These are phyloP conservation scores for Phytophthora idaei DNA, from an alignment of 352 stramenopile species.

Conservation along the genomic window DNA sequence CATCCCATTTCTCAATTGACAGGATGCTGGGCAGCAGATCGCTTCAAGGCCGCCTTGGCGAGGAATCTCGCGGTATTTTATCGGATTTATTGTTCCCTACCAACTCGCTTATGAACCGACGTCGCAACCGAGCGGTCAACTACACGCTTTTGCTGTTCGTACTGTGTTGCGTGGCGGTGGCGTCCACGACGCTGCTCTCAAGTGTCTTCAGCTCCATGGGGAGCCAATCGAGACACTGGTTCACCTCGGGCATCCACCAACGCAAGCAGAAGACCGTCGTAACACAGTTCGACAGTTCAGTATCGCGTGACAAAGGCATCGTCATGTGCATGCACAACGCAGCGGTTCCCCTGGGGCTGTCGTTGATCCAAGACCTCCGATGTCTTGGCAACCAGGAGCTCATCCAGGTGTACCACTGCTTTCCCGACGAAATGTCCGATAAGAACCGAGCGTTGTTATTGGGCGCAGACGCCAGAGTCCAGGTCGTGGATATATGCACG, in stretches of 20 bases:
- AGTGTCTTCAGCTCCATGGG: constrained; percentile 19
- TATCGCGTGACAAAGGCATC: constrained; percentile 32
- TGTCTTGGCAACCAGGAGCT: constrained; percentile 43
- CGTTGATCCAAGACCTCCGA: constrained; percentile 37
- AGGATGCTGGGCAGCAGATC: no score
- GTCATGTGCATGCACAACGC: constrained; percentile 42
- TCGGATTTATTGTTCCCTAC: background rate
- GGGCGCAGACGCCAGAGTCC: constrained; percentile 20
- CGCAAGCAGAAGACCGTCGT: constrained; percentile 12
- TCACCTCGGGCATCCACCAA: constrained; percentile 16
- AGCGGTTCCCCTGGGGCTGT: constrained; percentile 35
- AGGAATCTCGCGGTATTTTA: no score
- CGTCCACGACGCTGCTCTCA: constrained; percentile 11
- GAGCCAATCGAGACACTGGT: constrained; percentile 12
- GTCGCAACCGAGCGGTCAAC: background rate
- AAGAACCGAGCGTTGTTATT: constrained; percentile 26
- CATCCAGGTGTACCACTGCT: constrained; percentile 49
- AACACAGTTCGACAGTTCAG: constrained; percentile 24
- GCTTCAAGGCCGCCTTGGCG: no score
- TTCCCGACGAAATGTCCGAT: constrained; percentile 35
- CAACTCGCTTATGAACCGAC: background rate
- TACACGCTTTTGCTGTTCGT: constrained; percentile 2
- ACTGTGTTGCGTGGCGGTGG: constrained; percentile 20
- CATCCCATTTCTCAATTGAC: no score
- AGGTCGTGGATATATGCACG: constrained; percentile 45